Base-by-base conservation (phyloP, 2,329 filamentous ascomycete species). In the Zasmidium cellare region DNA sequence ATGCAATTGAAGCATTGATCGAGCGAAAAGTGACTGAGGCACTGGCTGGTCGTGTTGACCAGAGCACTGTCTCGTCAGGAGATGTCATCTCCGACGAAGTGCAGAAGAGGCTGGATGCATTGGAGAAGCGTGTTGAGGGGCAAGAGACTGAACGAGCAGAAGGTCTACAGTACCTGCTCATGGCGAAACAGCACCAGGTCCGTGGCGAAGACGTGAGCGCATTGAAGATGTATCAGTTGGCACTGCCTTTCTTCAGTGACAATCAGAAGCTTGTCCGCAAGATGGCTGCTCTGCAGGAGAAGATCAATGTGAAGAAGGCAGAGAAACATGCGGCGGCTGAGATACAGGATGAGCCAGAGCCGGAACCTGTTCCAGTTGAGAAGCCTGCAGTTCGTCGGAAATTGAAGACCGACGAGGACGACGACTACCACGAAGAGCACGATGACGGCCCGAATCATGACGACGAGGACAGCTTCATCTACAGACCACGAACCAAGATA, bases 1-100 rank as follows among this genome's bases (percentile, higher is more conserved):
- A 86, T 12, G 87, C 87, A 53, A 96, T 97, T 59, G 92, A 97
- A 72, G 90, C 92, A 41, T 87, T 97, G 77, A 91, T 97, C 1
- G 90, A 96, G 74, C 90, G 89, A 67, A 96, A 96, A 69, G 90
- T 97, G 0, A 88, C 89, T 59, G 92, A 96, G 76, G 92, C 94
- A 35, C 80, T 97, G 1, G 91, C 92, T 0, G 87, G 88, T n/a
- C 85, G 88, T 53, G 85, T 84, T 1, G 56, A 80, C 72, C 57
- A 63, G 25, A 70, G 61, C 7, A 60, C 59, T 18, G 49, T 66
- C 9, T 18, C 56, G 3, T 20, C 47, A 16, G 56, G 59, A 28
- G 62, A 65, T 20, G 62, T 64, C 14, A 81, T 93, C 38, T 90
- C 86, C 60, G 89, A 92, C 28, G 88, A 91, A 23, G 84, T 97